Base-by-base conservation (phyloP, 148 eudicot species). In the Chenopodium berlandieri region DNA sequence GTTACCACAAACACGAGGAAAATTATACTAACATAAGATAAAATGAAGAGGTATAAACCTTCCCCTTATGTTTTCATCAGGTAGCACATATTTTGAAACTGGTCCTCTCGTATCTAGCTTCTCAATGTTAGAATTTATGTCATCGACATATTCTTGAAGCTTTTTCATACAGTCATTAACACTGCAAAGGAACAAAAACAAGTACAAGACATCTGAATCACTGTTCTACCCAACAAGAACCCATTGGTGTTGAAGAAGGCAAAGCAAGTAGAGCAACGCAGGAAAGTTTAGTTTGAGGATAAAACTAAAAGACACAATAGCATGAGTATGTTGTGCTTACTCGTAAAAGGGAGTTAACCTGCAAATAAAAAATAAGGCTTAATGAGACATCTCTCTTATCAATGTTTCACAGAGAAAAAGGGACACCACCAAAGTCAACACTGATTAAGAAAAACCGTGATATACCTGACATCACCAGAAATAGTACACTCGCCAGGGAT, bases 271-370 rank as follows among this genome's bases (percentile, higher is more conserved):
- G 3, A 27, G 8, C 30, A 68, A 68, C 19, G 14, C 22, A 44
- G 75, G 9, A 66, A 25, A 76, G 62, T 27, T 25, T 27, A 34
- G 6, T 16, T 70, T 50, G 17, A n/a, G 47, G 19, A 19, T 50
- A 32, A 12, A 37, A 40, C 44, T 7, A 46, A 8, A 17, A 63
- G 23, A 76, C 9, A 34, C 68, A 82, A 12, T 31, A 76, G 80
- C 64, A 73, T 12, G 37, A 75, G 62, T 34, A 75, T 14, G 10
- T 66, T 66, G 76, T 32, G 72, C 88, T 82, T 94, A 96, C 99
- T 89, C 85, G 85, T 96, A 96, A 83, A 96, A 94, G 81, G 99
- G 99, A 78, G 99, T 96, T 86, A 96, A 85, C 96, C 98, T 94
- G 97, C 91, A 86, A 87, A 75, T 76, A 68, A 9, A 75, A 76